Evolutionary conservation across 352 stramenopile genomes (phyloP), one percentile per base, ranked within the genome.

Genomic region (Plasmopara muralis): DNA sequence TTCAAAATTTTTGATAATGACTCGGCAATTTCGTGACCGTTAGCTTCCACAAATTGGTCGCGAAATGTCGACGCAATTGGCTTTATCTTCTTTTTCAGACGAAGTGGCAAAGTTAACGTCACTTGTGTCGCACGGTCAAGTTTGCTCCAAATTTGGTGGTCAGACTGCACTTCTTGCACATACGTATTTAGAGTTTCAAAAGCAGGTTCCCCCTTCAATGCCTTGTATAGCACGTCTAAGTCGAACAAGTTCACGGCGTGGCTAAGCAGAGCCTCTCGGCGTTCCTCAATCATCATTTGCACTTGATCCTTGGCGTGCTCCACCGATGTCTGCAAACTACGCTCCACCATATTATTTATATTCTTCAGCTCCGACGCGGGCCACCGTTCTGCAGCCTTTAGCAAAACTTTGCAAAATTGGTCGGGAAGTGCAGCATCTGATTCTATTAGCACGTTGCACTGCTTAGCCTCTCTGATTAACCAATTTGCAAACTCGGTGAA

Each of bases 81-180:
- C 43, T 69, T 65, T 3, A 72, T 53, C 3, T 67, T 55, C 2
- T 67, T 66, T n/a, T 65, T 71, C 13, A 73, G 34, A 9, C 67
- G 60, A 16, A 72, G 44, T 5, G 63, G 60, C 6, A 64, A 9
- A 9, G 6, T 47, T 25, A 73, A 35, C 1, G 54, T 47, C 8
- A 52, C 48, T 53, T 64, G 44, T 14, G 51, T 60, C 1, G 6
- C 18, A 0, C 18, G 13, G 25, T 62, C 59, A 29, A 74, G 12
- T 9, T 51, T 43, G 6, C 37, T 46, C 63, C 63, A 72, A 18
- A 63, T 59, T n/a, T 12, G 7, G 10, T 5, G 39, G 2, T 64
- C 46, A 0, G 31, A 15, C 41, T 65, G 44, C 39, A 78, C 33
- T 0, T 51, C 28, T 16, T 60, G 10, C 28, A 77, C n/a, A 30